Percentiles rank a stretch among this genome's conserved stretches.
These are phyloP conservation scores for Kodamaea kaohsiungensis DNA, from an alignment of 805 yeast genomes.

Conservation along the genomic window DNA sequence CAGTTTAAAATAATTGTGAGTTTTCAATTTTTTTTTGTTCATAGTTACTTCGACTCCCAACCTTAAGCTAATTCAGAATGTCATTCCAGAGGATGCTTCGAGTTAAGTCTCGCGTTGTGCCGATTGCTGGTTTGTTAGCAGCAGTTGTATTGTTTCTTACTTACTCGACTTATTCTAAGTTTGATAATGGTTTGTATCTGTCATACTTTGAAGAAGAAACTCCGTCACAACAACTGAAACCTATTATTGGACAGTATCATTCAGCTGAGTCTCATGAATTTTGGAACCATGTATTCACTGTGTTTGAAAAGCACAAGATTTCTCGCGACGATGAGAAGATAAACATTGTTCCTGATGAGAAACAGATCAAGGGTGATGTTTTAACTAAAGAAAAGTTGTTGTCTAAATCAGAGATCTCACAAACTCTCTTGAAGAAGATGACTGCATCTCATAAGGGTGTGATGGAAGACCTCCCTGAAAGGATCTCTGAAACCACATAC, in stretches of 20 bases:
- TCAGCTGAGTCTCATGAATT: slow-evolving; percentile 21
- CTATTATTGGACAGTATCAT: slow-evolving; percentile 12
- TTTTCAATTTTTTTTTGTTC: neutral
- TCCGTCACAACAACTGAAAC: slow-evolving; percentile 4
- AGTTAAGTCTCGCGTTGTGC: slow-evolving; percentile 9
- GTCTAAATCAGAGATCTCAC: slow-evolving; percentile 27
- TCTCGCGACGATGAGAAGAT: slow-evolving; percentile 16
- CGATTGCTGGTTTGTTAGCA: neutral
- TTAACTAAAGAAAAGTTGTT: slow-evolving; percentile 26
- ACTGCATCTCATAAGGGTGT: slow-evolving; percentile 23
- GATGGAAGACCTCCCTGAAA: slow-evolving; percentile 22
- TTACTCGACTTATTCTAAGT: neutral
- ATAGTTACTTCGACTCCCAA: neutral
- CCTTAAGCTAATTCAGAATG: neutral
- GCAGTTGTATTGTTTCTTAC: neutral
- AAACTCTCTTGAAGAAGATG: slow-evolving; percentile 22
- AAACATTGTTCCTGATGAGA: slow-evolving; percentile 20
- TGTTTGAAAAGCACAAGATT: slow-evolving; percentile 21
- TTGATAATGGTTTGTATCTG: slow-evolving; percentile 2
- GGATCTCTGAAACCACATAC: slow-evolving; percentile 17
- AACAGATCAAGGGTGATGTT: slow-evolving; percentile 16
- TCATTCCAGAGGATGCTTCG: slow-evolving; percentile 2
- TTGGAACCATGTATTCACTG: slow-evolving; percentile 28
- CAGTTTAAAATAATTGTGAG: neutral
- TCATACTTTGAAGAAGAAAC: neutral